These are phyloP conservation scores for Penicillium crystallinum DNA, from an alignment of 495 filamentous ascomycete genomes.

Conservation along the genomic window DNA sequence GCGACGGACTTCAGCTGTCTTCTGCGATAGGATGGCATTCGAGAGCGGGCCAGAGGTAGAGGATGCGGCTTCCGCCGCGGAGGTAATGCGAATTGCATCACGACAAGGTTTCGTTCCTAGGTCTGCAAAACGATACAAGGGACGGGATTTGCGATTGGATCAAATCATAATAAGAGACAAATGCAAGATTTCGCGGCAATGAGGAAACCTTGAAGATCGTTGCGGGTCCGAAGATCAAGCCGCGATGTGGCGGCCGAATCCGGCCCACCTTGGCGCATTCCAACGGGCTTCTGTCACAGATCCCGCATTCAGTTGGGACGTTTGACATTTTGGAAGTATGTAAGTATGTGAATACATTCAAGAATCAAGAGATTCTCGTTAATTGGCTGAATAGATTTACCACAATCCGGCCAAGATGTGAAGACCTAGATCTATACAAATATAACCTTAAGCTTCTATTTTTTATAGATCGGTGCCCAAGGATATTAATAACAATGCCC, in stretches of 20 bases:
- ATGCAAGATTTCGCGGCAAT: neutral
- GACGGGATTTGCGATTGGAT: slow-evolving; percentile 1
- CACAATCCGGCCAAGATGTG: too few species aligned
- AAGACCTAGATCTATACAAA: too few species aligned
- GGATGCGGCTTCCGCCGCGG: slow-evolving; percentile 73
- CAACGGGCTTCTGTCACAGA: neutral
- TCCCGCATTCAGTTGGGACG: neutral
- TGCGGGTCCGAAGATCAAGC: slow-evolving; percentile 3
- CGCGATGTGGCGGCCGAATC: slow-evolving; percentile 1
- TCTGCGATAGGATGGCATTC: slow-evolving; percentile 57
- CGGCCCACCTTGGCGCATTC: neutral
- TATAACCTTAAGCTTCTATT: too few species aligned
- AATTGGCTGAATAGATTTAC: too few species aligned
- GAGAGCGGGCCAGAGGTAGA: slow-evolving; percentile 55
- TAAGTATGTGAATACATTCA: too few species aligned
- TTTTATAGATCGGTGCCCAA: too few species aligned
- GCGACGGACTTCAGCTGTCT: slow-evolving; percentile 61
- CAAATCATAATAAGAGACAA: slow-evolving; percentile 16
- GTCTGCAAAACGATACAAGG: slow-evolving; percentile 12
- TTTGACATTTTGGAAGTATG: too few species aligned
- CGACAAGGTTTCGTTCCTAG: slow-evolving; percentile 20
- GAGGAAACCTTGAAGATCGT: slow-evolving; percentile 1
- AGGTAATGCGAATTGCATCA: slow-evolving; percentile 90
- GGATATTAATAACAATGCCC: too few species aligned
- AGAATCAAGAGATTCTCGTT: too few species aligned